phyloP scores from a whole-genome alignment of 495 filamentous ascomycete genomes.

The Trichoderma erinaceum region DNA sequence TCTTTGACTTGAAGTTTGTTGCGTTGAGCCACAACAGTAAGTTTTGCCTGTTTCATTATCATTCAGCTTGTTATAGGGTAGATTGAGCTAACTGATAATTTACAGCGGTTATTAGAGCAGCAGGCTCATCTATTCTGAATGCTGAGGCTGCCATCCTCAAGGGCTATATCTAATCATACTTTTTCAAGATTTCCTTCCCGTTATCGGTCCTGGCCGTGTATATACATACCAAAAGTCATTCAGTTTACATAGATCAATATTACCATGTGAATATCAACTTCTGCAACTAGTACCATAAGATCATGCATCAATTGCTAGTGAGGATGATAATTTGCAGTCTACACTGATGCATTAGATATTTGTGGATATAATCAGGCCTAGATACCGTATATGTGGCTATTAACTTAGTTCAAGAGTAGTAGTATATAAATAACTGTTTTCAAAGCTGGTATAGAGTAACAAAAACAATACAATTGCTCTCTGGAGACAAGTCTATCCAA shows the following conservation, averaged over 20 bases:
- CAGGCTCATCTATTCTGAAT: constrained; percentile 90
- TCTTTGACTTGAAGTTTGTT: constrained; percentile 79
- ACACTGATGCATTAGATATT: no score
- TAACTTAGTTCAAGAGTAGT: no score
- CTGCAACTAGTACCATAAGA: no score
- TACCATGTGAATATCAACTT: no score
- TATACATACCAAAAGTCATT: not conserved
- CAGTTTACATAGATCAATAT: no score
- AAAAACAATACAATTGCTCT: not conserved
- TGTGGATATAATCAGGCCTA: no score
- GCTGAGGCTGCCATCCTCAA: constrained; percentile 89
- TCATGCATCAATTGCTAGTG: no score
- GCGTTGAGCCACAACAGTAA: constrained; percentile 78
- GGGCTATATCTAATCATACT: constrained; percentile 60
- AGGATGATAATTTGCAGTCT: no score
- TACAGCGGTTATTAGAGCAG: constrained; percentile 84
- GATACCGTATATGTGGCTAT: no score
- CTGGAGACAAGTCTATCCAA: not conserved
- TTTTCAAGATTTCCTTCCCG: not conserved
- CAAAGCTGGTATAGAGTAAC: no score
- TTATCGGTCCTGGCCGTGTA: not conserved
- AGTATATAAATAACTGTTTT: no score
- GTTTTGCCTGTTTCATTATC: constrained; percentile 24
- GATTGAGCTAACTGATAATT: no score
- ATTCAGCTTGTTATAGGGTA: not conserved